Conservation (phyloP, 768 basidiomycete genomes). For the Gymnopilus junonius region DNA sequence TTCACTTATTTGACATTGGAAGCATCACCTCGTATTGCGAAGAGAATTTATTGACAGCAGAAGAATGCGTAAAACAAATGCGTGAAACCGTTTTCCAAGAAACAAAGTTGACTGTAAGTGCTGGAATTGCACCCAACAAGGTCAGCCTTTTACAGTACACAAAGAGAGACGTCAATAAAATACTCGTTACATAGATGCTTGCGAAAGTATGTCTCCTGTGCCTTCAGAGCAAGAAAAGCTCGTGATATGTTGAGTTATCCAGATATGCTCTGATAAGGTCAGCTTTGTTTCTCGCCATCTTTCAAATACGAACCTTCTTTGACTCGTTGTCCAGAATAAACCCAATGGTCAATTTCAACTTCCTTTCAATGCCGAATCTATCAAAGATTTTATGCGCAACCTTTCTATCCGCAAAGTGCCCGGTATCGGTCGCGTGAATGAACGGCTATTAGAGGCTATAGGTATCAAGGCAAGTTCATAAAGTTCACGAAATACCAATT, state of each 20-base stretch:
- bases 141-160: slow-evolving; percentile 43
- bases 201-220: slow-evolving; percentile 68
- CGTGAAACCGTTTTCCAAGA: slow-evolving; percentile 72
- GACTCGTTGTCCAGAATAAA: slow-evolving; percentile 65
- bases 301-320: background rate
- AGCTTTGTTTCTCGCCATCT: slow-evolving; percentile 11
- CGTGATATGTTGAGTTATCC: background rate
- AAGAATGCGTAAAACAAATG: slow-evolving; percentile 81
- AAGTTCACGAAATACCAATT: background rate
- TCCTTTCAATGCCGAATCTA: slow-evolving; percentile 61
- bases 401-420: slow-evolving; percentile 88
- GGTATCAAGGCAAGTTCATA: slow-evolving; percentile 70
- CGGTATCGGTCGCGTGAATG: slow-evolving; percentile 90
- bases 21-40: slow-evolving; percentile 87
- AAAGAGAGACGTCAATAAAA: slow-evolving; percentile 10
- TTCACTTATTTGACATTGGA: slow-evolving; percentile 6
- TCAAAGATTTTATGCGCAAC: slow-evolving; percentile 78
- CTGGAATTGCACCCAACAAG: slow-evolving; percentile 95
- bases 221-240: background rate
- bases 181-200: slow-evolving; percentile 64
- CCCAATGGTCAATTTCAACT: slow-evolving; percentile 92
- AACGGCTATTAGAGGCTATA: slow-evolving; percentile 83
- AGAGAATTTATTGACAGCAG: slow-evolving; percentile 64
- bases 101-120: slow-evolving; percentile 89
- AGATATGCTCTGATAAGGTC: slow-evolving; percentile 95